Percentiles rank a stretch among this genome's conserved stretches.
Conservation (phyloP, 139 green algal genomes). For the Tetraselmis chui region DNA sequence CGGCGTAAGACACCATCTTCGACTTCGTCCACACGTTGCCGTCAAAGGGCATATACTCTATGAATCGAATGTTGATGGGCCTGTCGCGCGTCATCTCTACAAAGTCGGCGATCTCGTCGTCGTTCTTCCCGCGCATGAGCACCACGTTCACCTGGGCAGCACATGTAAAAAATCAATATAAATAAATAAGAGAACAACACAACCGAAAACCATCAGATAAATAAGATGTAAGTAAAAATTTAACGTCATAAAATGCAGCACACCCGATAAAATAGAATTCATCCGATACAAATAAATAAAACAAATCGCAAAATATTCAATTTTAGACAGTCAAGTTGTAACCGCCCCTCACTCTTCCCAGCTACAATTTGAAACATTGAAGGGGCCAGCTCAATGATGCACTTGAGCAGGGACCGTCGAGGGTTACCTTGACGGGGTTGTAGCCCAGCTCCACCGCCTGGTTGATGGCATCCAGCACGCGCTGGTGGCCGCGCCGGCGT, state of each 20-base stretch:
- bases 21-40: constrained; percentile 86
- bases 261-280: too few species aligned
- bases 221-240: neutral
- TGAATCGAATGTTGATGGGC: constrained; percentile 97
- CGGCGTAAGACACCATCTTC: constrained; percentile 86
- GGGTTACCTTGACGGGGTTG: constrained; percentile 71
- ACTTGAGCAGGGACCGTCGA: too few species aligned
- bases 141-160: constrained; percentile 98
- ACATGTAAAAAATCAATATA: too few species aligned
- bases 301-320: too few species aligned
- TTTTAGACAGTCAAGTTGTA: too few species aligned
- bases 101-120: constrained; percentile 95
- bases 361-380: too few species aligned
- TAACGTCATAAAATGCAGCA: too few species aligned
- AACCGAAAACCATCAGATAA: neutral
- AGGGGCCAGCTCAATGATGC: too few species aligned
- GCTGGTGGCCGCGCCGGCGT: constrained; percentile 61
- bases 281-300: too few species aligned
- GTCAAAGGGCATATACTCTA: constrained; percentile 99
- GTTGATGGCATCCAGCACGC: constrained; percentile 75
- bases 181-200: constrained; percentile 4
- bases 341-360: too few species aligned
- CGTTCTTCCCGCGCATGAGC: constrained; percentile 93
- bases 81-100: constrained; percentile 73
- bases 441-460: constrained; percentile 69